Evolutionary conservation across 768 basidiomycete genomes (phyloP).

Genomic region (Mycena polygramma): DNA sequence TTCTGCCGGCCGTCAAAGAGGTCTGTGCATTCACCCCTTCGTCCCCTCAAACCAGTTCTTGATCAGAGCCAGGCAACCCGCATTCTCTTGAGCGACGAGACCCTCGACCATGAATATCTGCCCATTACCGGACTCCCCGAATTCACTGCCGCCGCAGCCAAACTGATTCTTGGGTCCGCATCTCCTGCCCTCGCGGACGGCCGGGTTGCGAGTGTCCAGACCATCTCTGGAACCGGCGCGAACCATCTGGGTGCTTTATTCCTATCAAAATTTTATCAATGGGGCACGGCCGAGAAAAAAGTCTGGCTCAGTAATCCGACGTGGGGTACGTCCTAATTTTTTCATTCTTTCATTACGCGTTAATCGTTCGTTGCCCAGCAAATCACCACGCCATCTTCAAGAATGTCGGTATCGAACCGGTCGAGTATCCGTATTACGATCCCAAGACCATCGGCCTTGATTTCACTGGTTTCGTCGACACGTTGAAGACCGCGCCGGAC

Average conservation of each 20-base stretch:
- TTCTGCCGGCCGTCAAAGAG: constrained; percentile 92
- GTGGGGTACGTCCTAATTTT: constrained; percentile 75
- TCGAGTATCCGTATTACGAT: constrained; percentile 95
- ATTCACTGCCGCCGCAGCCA: constrained; percentile 86
- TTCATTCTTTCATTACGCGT: constrained; percentile 14
- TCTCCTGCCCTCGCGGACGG: constrained; percentile 78
- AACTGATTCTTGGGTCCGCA: constrained; percentile 81
- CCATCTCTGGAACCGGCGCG: constrained; percentile 96
- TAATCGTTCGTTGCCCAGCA: constrained; percentile 53
- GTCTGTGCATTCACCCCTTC: constrained; percentile 50
- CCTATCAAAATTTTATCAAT: constrained; percentile 85
- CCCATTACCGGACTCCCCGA: constrained; percentile 90
- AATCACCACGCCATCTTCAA: constrained; percentile 93
- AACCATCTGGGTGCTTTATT: constrained; percentile 94
- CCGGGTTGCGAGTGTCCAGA: constrained; percentile 87
- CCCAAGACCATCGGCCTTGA: constrained; percentile 91
- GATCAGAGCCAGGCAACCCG: constrained; percentile 72
- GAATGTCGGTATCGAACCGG: constrained; percentile 89
- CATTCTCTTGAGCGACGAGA: constrained; percentile 74
- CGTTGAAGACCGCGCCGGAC: constrained; percentile 73
- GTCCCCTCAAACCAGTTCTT: not conserved
- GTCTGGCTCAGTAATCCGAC: constrained; percentile 94
- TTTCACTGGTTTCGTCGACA: constrained; percentile 72
- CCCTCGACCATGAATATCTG: constrained; percentile 92
- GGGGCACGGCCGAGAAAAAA: constrained; percentile 70